Evolutionary conservation across 257 asterid species (phyloP).

Genomic region (Linderniella brevidens): DNA sequence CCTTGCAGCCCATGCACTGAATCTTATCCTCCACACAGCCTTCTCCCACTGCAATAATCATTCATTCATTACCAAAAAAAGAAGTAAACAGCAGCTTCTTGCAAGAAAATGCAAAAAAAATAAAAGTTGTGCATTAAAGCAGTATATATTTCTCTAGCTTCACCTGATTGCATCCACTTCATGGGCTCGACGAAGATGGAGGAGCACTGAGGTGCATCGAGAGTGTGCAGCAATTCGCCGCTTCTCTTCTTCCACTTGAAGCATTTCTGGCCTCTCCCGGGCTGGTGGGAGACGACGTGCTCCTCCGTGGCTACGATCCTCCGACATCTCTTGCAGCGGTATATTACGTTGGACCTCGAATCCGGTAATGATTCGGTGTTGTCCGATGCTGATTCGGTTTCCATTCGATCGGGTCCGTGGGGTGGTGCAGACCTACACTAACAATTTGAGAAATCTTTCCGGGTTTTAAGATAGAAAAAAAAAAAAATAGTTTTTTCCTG

Average conservation of each 20-base stretch:
- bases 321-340: conserved; percentile 92
- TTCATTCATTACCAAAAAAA: not conserved
- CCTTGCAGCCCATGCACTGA: conserved; percentile 72
- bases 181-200: conserved; percentile 88
- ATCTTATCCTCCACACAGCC: conserved; percentile 69
- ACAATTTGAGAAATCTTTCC: no score
- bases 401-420: no score
- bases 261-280: conserved; percentile 54
- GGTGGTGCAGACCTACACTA: no score
- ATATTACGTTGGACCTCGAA: conserved; percentile 33
- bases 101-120: not conserved
- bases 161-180: conserved; percentile 91
- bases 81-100: not conserved
- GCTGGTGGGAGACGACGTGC: conserved; percentile 48
- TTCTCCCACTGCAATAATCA: conserved; percentile 39
- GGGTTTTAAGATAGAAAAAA: no score
- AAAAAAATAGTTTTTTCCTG: no score
- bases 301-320: conserved; percentile 74
- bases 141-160: no score
- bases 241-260: conserved; percentile 60
- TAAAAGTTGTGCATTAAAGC: not conserved
- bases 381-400: conserved; percentile 12
- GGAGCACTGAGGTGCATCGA: conserved; percentile 44
- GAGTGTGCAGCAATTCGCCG: conserved; percentile 7
- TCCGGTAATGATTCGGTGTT: conserved; percentile 15